Percentiles rank a stretch among this genome's conserved stretches.
Conservation (phyloP, 1,139 yeast species). For the Debaryomyces subglobosus region DNA sequence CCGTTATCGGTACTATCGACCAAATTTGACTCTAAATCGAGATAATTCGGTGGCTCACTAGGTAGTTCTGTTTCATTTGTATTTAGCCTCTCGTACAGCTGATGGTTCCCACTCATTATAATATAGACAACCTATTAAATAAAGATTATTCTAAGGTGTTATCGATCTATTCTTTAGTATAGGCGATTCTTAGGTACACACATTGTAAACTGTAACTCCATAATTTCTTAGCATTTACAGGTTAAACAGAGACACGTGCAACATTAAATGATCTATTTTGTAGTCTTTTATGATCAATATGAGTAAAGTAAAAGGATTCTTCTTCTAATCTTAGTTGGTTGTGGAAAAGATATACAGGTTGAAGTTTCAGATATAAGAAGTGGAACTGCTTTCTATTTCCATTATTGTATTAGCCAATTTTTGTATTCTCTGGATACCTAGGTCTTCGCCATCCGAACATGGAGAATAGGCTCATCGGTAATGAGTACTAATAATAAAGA, state of each 20-base stretch:
- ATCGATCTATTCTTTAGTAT: slow-evolving; percentile 2
- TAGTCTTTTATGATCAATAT: not conserved
- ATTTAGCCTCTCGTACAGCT: slow-evolving; percentile 11
- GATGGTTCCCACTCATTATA: slow-evolving; percentile 5
- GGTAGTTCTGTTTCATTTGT: slow-evolving; percentile 18
- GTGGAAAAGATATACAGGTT: slow-evolving; percentile 3
- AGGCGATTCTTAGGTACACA: not conserved
- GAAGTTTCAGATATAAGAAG: not conserved
- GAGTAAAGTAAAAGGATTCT: not conserved
- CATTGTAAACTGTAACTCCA: not conserved
- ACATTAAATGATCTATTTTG: not conserved
- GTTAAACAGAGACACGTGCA: slow-evolving; percentile 5
- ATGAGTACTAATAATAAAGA: slow-evolving; percentile 6
- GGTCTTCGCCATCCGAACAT: not conserved
- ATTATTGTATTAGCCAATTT: not conserved
- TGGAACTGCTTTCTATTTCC: not conserved
- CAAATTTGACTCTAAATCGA: slow-evolving; percentile 19
- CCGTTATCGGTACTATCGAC: slow-evolving; percentile 10
- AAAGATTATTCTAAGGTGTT: not conserved
- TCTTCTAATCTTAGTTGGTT: not conserved
- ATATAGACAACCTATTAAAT: not conserved
- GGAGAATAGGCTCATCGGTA: slow-evolving; percentile 6
- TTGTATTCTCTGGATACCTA: not conserved
- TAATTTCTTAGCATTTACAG: not conserved
- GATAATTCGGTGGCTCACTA: slow-evolving; percentile 36